A percentile compares a stretch with the other conserved stretches of the same genome.
phyloP scores from a whole-genome alignment of 805 yeast genomes.

The Saturnispora sekii region DNA sequence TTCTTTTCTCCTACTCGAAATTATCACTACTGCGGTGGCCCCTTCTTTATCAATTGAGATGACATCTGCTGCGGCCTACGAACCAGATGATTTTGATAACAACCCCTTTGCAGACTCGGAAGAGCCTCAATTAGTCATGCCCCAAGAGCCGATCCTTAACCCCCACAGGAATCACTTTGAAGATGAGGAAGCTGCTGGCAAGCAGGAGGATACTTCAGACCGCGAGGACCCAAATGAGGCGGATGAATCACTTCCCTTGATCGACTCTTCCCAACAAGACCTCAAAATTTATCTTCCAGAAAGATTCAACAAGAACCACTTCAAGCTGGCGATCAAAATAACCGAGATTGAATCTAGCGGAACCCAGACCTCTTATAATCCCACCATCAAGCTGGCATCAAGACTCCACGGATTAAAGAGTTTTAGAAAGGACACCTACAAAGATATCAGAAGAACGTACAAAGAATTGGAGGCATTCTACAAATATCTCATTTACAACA shows the following conservation, averaged over 20 bases:
- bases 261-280: conserved; percentile 31
- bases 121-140: conserved; percentile 11
- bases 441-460: conserved; percentile 71
- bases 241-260: background rate
- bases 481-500: conserved; percentile 66
- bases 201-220: background rate
- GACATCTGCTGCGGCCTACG: conserved; percentile 31
- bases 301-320: conserved; percentile 31
- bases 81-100: conserved; percentile 46
- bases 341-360: conserved; percentile 63
- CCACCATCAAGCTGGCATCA: conserved; percentile 66
- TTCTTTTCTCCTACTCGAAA: background rate
- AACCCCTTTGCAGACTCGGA: conserved; percentile 49
- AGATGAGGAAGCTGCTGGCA: background rate
- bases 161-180: background rate
- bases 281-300: conserved; percentile 41
- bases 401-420: conserved; percentile 52
- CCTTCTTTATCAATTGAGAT: conserved; percentile 12
- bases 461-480: conserved; percentile 69
- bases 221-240: background rate
- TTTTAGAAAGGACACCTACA: conserved; percentile 60
- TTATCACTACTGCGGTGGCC: background rate
- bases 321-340: conserved; percentile 43
- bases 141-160: background rate
- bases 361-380: conserved; percentile 53